phyloP scores from a whole-genome alignment of 2,329 filamentous ascomycete genomes.

The Dendrostoma leiphaemia region DNA sequence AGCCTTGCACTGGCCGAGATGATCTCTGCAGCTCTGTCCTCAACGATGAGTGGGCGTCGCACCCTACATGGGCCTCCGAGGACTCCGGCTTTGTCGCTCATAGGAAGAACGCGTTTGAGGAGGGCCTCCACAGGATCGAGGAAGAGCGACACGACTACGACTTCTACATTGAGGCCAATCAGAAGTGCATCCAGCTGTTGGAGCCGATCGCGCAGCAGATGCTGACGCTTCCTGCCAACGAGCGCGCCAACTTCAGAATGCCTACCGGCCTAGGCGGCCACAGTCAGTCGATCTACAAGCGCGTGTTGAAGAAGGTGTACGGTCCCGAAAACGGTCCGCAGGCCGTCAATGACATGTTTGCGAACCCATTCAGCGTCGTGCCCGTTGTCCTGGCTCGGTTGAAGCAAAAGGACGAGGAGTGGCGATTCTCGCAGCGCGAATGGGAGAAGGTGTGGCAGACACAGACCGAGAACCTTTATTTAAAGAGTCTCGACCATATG shows the following conservation, averaged over 20 bases:
- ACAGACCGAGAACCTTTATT: conserved; percentile 91
- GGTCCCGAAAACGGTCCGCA: conserved; percentile 78
- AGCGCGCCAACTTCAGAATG: conserved; percentile 74
- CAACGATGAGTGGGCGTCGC: conserved; percentile 97
- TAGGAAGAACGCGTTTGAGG: conserved; percentile 93
- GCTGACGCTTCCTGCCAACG: conserved; percentile 70
- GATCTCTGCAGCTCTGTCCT: conserved; percentile 90
- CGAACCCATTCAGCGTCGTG: conserved; percentile 79
- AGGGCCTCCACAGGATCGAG: conserved; percentile 91
- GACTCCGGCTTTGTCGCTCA: conserved; percentile 97
- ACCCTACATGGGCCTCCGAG: conserved; percentile 98
- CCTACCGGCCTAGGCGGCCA: conserved; percentile 84
- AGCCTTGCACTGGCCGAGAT: conserved; percentile 90
- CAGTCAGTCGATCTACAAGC: conserved; percentile 94
- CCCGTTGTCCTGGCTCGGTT: conserved; percentile 84
- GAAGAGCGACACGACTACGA: conserved; percentile 99
- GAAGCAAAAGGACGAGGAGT: conserved; percentile 96
- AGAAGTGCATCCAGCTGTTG: conserved; percentile 91
- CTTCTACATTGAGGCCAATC: conserved; percentile 94
- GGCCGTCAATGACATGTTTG: conserved; percentile 85
- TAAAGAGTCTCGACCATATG: conserved; percentile 96
- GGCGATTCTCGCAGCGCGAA: conserved; percentile 93
- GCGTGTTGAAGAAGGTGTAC: conserved; percentile 97
- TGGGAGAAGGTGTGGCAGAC: conserved; percentile 99
- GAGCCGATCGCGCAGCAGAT: conserved; percentile 93